Evolutionary conservation across 345 rosid genomes (phyloP).

Genomic region (Arabidopsis arenosa): DNA sequence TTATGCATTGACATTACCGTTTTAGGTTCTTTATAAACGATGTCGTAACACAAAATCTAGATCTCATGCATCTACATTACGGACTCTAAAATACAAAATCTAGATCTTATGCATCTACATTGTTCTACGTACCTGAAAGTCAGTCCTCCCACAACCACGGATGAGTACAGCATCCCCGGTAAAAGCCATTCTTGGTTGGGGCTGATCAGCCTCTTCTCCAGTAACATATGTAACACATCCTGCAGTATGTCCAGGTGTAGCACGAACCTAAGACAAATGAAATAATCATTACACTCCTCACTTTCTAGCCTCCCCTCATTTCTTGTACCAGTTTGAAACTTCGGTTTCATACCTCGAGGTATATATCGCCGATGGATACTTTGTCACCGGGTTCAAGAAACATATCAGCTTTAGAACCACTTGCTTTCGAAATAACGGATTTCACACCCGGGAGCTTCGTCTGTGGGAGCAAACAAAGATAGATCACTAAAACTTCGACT

Average conservation of each 20-base stretch:
- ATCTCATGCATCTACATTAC: not conserved
- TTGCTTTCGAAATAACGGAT: constrained; percentile 80
- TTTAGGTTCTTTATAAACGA: too few species aligned
- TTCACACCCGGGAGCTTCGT: constrained; percentile 62
- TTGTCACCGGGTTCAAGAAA: constrained; percentile 72
- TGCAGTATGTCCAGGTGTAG: constrained; percentile 91
- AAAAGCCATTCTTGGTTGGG: constrained; percentile 91
- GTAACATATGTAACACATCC: constrained; percentile 97
- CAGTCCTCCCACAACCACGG: constrained; percentile 98
- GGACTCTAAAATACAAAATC: not conserved
- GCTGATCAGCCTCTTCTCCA: constrained; percentile 80
- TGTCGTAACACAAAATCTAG: not conserved
- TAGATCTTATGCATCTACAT: not conserved
- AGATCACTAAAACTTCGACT: constrained; percentile 10
- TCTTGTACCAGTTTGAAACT: not conserved
- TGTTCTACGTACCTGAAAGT: constrained; percentile 73
- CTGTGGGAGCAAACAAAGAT: constrained; percentile 46
- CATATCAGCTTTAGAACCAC: constrained; percentile 83
- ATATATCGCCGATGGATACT: constrained; percentile 67
- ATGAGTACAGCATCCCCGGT: constrained; percentile 89
- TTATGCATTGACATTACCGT: too few species aligned
- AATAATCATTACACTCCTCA: not conserved
- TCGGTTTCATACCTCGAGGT: constrained; percentile 62
- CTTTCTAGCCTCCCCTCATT: not conserved
- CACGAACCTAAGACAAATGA: constrained; percentile 60